Evolutionary conservation across 2,329 filamentous ascomycete species (phyloP), one percentile per base, ranked within the genome.

Genomic region (Nigrospora osmanthi): DNA sequence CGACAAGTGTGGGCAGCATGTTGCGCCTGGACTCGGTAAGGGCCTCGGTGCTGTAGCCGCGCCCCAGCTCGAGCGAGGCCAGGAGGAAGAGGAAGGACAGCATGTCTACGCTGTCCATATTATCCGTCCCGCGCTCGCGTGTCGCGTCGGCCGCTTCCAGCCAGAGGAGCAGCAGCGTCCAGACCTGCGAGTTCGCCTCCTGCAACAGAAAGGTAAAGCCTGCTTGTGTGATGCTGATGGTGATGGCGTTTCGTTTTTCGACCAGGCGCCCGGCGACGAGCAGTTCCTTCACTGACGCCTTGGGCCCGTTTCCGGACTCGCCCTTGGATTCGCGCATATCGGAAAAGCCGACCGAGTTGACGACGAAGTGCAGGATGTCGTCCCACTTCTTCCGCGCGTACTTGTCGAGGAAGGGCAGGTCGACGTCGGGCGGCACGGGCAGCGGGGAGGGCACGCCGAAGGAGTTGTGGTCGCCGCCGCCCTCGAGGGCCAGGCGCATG

Each of bases 81-180:
- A 98, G 82, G 60, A 96, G 87, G 65, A 98, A 97, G 54, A 98
- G 81, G 63, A 98, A 98, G 7, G 88, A 90, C 6, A 98, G 80
- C 62, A 97, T 90, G 59, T 98, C 93, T 40, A 95, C 89, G 47
- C 86, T 83, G 53, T 95, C 89, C 74, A 95, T 85, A 41, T 66
- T 63, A 13, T 63, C 66, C 39, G 55, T 58, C 11, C 54, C 35
- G 28, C 35, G 41, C 16, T 34, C 52, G 16, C 54, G 56, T 17
- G 76, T 76, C 44, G 73, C 71, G 54, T 89, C 84, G 38, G 86
- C 85, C 49, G 89, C 86, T 54, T 94, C 87, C 42, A 98, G 81
- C 74, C 95, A 98, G 31, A 96, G 82, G 30, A 98, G 84, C 33
- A 98, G 74, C 39, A 98, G 73, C 23, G 89, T 93, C 93, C 93